These are phyloP conservation scores for Zopfia rhizophila DNA, from an alignment of 2,329 filamentous ascomycete genomes.

Conservation along the genomic window DNA sequence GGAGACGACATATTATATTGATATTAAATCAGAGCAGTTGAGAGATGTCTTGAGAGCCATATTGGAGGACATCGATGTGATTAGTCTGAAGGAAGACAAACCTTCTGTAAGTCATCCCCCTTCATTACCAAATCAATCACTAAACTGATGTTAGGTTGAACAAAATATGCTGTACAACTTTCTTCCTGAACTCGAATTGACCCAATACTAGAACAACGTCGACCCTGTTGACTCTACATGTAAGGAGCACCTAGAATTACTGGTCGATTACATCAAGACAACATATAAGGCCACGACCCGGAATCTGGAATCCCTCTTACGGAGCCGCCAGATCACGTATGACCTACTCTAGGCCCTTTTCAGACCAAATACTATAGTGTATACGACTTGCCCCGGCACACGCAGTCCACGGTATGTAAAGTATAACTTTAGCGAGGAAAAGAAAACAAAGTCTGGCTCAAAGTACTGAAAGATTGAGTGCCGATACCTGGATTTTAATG, in stretches of 20 bases:
- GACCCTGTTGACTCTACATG: slow-evolving; percentile 7
- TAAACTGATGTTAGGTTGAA: slow-evolving; percentile 9
- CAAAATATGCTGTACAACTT: slow-evolving; percentile 7
- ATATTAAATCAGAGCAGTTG: slow-evolving; percentile 17
- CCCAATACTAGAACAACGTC: slow-evolving; percentile 14
- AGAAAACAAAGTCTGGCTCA: slow-evolving; percentile 12
- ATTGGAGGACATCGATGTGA: slow-evolving; percentile 2
- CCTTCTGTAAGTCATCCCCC: slow-evolving; percentile 10
- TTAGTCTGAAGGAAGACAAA: slow-evolving; percentile 12
- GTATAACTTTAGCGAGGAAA: slow-evolving; percentile 10
- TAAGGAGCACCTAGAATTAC: slow-evolving; percentile 16
- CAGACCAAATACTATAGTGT: slow-evolving; percentile 12
- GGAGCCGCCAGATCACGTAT: slow-evolving; percentile 15
- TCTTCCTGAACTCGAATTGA: slow-evolving; percentile 7
- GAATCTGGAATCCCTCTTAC: slow-evolving; percentile 13
- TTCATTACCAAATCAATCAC: slow-evolving; percentile 8
- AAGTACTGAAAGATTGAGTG: slow-evolving; percentile 16
- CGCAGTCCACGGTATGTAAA: slow-evolving; percentile 6
- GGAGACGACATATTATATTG: slow-evolving; percentile 20
- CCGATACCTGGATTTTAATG: slow-evolving; percentile 12
- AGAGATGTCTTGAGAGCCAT: slow-evolving; percentile 13
- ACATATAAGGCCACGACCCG: slow-evolving; percentile 12
- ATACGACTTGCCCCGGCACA: slow-evolving; percentile 13
- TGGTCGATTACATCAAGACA: slow-evolving; percentile 14
- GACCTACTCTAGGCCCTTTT: slow-evolving; percentile 17